Base-by-base conservation (phyloP, 169 alveolate species). In the Amoebophrya sp. region DNA sequence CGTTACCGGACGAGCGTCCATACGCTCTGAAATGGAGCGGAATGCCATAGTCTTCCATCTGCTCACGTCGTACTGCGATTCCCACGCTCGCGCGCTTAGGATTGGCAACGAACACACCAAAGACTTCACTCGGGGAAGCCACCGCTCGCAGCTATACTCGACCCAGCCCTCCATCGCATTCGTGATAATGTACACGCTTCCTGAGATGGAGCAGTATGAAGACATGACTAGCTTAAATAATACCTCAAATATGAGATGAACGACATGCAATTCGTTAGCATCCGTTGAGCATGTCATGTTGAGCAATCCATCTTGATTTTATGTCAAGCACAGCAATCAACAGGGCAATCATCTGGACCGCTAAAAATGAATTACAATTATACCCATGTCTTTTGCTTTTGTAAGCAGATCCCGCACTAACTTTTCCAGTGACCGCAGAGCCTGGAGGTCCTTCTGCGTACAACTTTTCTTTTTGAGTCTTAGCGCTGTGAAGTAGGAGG, bases 121-220 rank as follows among this genome's bases (percentile, higher is more conserved):
- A 3, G 93, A 94, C 0, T 90, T 41, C 0, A 96, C 78, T 54
- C 93, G 93, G 39, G 98, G 98, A 93, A 96, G 94, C 92, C 94
- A 97, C 92, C 93, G 90, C 90, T 94, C 89, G 24, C 97, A 94
- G 40, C 98, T 95, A 90, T 96, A 96, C 91, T 98, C 97, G 36
- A 98, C 98, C 99, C 99, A 97, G 40, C 98, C 99, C 41, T 95
- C 95, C 53, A 97, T 97, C 6, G 99, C 98, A 94, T 98, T 97
- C 18, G 99, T 98, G 34, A 98, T 97, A 33, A 98, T 95, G 94
- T 95, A 97, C 0, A 96, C 96, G 89, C 95, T 94, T 34, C 98
- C 99, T 65, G 83, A 26, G 83, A 26, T 47, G 6, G 6, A 12
- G 6, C 18, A 18, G 6, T 18, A 47, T 47, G 65, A 6, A 47